Base-by-base conservation (phyloP, 2,329 filamentous ascomycete species). In the Ambrosiella beaveri region DNA sequence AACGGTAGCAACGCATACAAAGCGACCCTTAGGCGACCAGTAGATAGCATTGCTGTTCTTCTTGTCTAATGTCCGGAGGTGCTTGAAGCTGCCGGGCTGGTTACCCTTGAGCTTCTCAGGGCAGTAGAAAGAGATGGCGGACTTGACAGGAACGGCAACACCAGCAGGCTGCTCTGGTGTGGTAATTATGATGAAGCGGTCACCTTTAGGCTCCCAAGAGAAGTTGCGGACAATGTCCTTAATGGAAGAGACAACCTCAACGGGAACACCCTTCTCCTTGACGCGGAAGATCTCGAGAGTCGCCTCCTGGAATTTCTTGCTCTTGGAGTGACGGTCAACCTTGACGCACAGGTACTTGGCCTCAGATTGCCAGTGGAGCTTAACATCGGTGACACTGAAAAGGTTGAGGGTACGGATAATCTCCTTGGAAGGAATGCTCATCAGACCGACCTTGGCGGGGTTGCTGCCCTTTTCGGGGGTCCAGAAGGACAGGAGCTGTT, bases 161-260 rank as follows among this genome's bases (percentile, higher is more conserved):
- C 84, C 81, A 44, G 82, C 81, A 45, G 83, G 76, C 2, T 86
- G 82, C 73, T 98, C 93, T 9, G 88, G 86, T 15, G 88, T 93
- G 40, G 90, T 96, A 73, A 98, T 98, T 68, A 96, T 84, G 63
- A 96, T 89, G 70, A 98, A 98, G 44, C 93, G 85, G 70, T 95
- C 90, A 62, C 93, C 93, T 75, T 96, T 96, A 62, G 93, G 93
- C 69, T 98, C 93, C 93, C 93, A 98, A 8, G 93, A 89, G 68
- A 98, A 98, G 77, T 98, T 98, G 74, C 98, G 95, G 65, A 98
- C 93, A 0, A 90, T 95, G 67, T 97, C 93, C 74, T 97, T 97
- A 73, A 98, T 86, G 57, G 85, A 89, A 71, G 98, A 93, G 56
- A 98, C 89, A 59, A 97, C 93, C 71, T 98, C 93, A 57, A 98